Evolutionary conservation across 306 rosid species (phyloP).

Genomic region (Trichosanthes cucumerina): DNA sequence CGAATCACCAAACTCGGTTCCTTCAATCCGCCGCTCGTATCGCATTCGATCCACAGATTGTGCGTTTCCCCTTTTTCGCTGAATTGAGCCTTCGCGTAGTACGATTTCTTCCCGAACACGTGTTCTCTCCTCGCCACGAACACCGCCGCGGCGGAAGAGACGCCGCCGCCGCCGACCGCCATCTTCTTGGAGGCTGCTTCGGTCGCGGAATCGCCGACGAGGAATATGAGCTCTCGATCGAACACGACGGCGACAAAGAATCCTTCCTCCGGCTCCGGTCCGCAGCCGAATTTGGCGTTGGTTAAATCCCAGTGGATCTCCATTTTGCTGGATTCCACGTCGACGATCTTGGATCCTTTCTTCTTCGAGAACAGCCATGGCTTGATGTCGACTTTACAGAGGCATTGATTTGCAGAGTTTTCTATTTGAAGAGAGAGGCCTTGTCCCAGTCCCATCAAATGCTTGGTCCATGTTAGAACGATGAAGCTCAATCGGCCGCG

Average conservation of each 20-base stretch:
- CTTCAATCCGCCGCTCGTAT: slow-evolving; percentile 32
- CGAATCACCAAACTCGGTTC: slow-evolving; percentile 66
- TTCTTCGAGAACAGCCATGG: slow-evolving; percentile 82
- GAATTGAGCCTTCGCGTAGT: slow-evolving; percentile 57
- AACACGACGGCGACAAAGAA: slow-evolving; percentile 49
- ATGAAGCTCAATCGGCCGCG: slow-evolving; percentile 44
- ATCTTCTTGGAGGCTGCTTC: slow-evolving; percentile 52
- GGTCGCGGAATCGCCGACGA: slow-evolving; percentile 55
- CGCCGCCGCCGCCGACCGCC: not conserved
- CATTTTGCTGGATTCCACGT: slow-evolving; percentile 41
- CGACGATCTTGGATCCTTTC: slow-evolving; percentile 67
- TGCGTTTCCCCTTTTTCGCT: slow-evolving; percentile 56
- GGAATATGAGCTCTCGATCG: slow-evolving; percentile 41
- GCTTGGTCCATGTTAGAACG: slow-evolving; percentile 76
- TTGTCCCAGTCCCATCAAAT: slow-evolving; percentile 91
- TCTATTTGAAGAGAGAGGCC: slow-evolving; percentile 63
- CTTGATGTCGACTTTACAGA: slow-evolving; percentile 69
- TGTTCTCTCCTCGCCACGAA: slow-evolving; percentile 66
- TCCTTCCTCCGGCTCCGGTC: slow-evolving; percentile 73
- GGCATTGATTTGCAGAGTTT: slow-evolving; percentile 41
- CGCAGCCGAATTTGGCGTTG: slow-evolving; percentile 63
- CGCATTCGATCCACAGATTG: slow-evolving; percentile 68
- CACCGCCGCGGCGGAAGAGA: slow-evolving; percentile 2
- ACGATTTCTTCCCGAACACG: slow-evolving; percentile 62
- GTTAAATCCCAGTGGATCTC: slow-evolving; percentile 67